phyloP scores from a whole-genome alignment of 2,329 filamentous ascomycete species.

The Sporothrix dimorphospora region DNA sequence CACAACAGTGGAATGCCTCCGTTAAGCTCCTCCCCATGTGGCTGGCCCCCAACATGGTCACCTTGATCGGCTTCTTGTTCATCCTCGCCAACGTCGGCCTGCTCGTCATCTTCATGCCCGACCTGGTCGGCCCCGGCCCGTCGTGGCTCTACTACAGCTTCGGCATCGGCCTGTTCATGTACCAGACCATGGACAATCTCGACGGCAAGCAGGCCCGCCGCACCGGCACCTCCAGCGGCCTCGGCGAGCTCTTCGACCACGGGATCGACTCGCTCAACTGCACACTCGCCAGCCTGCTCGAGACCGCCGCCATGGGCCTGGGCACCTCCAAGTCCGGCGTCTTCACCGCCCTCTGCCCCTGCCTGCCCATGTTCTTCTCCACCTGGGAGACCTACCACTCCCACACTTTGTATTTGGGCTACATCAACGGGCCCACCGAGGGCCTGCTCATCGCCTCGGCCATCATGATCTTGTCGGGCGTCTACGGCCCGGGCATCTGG shows the following conservation, averaged over 20 bases:
- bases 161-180: conserved; percentile 95
- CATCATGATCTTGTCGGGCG: conserved; percentile 85
- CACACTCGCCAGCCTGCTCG: conserved; percentile 85
- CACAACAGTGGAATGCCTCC: conserved; percentile 85
- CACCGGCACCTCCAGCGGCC: conserved; percentile 90
- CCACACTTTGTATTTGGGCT: conserved; percentile 92
- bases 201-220: conserved; percentile 96
- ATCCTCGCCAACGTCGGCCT: conserved; percentile 80
- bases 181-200: conserved; percentile 98
- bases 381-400: conserved; percentile 99
- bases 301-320: conserved; percentile 90
- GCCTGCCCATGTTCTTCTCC: conserved; percentile 98
- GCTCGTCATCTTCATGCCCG: conserved; percentile 80
- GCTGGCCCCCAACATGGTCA: conserved; percentile 98
- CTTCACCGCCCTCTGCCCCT: conserved; percentile 88
- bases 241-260: conserved; percentile 97
- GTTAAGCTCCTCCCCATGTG: conserved; percentile 91
- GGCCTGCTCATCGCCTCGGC: conserved; percentile 84
- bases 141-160: conserved; percentile 96
- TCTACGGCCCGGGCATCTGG: conserved; percentile 88
- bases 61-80: conserved; percentile 90
- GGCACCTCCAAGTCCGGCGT: conserved; percentile 83
- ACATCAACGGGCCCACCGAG: conserved; percentile 97
- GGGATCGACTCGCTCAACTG: conserved; percentile 98
- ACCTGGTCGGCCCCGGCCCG: conserved; percentile 85